Base-by-base conservation (phyloP, 2,329 filamentous ascomycete genomes). In the Calonectria pteridis region DNA sequence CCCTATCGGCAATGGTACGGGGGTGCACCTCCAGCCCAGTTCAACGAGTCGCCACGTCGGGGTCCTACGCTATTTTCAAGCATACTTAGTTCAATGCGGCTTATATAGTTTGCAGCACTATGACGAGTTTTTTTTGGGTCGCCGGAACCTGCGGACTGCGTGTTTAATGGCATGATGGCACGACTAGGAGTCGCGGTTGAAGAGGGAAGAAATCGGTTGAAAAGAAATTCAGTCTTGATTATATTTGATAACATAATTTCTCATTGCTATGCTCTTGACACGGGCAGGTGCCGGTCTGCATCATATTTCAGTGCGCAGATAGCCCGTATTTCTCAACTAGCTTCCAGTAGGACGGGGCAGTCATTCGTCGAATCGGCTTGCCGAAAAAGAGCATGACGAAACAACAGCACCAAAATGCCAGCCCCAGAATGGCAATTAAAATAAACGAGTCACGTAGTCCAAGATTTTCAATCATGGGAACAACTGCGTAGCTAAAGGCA, bases 401-500 rank as follows among this genome's bases (percentile, higher is more conserved):
- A 13, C 69, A 72, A 28, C 53, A 63, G 53, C 64, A 71, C 76
- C 72, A 79, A 20, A 77, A 55, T n/a, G 50, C 67, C 26, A 72
- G 37, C 18, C 77, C 78, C 43, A 79, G 43, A 16, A 77, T 50
- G 20, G 75, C 73, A 5, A 77, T 76, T 20, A 80, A 33, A 5
- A 79, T 70, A 70, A 80, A 80, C 0, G 77, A 71, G 63, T 79
- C 70, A 2, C 77, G 70, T 10, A 80, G 73, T 13, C 72, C 67
- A 14, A 79, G 73, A 33, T 74, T 76, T 1, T 64, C 62, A 43
- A 79, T 79, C 75, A 79, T 78, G 1, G 77, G 77, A 28, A 78
- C 77, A 33, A 80, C 77, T 7, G 77, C 78, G 18, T 80, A 80
- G 35, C 77, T 71, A 14, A 80, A 80, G 9, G 75, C 78, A 40